phyloP scores from a whole-genome alignment of 169 alveolate species.

The Cytauxzoon felis region DNA sequence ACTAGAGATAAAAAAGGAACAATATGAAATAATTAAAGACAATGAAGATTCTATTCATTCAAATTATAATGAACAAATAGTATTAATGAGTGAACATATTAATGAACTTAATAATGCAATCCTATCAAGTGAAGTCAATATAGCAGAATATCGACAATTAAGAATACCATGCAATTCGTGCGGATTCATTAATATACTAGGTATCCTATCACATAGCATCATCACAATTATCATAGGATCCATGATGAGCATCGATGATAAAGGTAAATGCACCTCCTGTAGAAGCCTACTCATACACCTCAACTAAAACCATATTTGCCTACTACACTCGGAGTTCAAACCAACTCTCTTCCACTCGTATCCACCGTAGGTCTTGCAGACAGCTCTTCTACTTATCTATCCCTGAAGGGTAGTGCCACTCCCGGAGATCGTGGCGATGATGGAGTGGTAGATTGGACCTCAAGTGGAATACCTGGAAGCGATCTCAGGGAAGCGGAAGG shows the following conservation, averaged over 20 bases:
- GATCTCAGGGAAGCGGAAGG: too few relatives aligned
- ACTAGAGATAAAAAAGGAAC: conserved; percentile 8
- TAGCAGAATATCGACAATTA: conserved; percentile 25
- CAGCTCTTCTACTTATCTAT: too few relatives aligned
- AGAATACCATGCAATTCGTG: conserved; percentile 41
- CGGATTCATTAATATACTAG: conserved; percentile 10
- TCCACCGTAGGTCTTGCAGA: too few relatives aligned
- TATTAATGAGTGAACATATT: conserved; percentile 57
- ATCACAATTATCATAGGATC: conserved; percentile 13
- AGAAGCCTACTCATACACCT: conserved; percentile 11
- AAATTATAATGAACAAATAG: conserved; percentile 54
- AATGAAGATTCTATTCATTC: conserved; percentile 18
- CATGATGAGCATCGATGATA: conserved; percentile 21
- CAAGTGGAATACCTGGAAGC: too few relatives aligned
- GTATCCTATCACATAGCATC: not conserved
- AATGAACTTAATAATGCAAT: conserved; percentile 52
- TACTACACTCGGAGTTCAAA: too few relatives aligned
- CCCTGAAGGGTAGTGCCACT: too few relatives aligned
- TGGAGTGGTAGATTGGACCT: too few relatives aligned
- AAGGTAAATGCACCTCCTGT: conserved; percentile 47
- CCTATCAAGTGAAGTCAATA: conserved; percentile 37
- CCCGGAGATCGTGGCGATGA: too few relatives aligned
- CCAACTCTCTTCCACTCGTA: too few relatives aligned
- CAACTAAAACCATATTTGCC: too few relatives aligned
- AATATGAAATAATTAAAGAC: conserved; percentile 16